phyloP scores from a whole-genome alignment of 2,329 filamentous ascomycete genomes.

The Neopestalotiopsis rosae region DNA sequence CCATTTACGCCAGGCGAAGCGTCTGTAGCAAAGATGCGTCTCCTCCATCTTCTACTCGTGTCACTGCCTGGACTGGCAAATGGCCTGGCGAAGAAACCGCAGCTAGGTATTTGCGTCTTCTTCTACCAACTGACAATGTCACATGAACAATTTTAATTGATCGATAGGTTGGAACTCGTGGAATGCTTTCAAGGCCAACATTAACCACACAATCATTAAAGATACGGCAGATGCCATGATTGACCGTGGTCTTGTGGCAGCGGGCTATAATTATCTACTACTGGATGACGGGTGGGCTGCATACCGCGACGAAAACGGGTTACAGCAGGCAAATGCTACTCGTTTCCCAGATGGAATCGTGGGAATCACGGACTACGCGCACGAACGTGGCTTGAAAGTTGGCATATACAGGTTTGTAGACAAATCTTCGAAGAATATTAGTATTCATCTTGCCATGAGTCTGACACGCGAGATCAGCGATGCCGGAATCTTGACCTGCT shows the following conservation, averaged over 20 bases:
- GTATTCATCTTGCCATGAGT: not conserved
- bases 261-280: conserved; percentile 24
- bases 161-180: conserved; percentile 26
- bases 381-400: conserved; percentile 52
- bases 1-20: not conserved
- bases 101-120: not conserved
- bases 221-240: conserved; percentile 22
- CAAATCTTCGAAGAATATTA: too few relatives aligned
- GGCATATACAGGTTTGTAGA: conserved; percentile 52
- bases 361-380: conserved; percentile 50
- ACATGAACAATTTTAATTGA: too few relatives aligned
- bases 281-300: conserved; percentile 31
- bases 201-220: conserved; percentile 26
- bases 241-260: conserved; percentile 20
- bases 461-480: conserved; percentile 23
- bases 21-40: not conserved
- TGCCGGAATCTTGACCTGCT: conserved; percentile 48
- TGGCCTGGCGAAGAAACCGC: conserved; percentile 12
- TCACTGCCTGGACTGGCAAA: not conserved
- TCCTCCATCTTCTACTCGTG: not conserved
- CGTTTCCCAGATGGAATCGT: conserved; percentile 17
- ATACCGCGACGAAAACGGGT: conserved; percentile 24
- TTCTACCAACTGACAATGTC: too few relatives aligned
- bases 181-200: conserved; percentile 27
- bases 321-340: conserved; percentile 26